Conservation (phyloP, 805 yeast genomes). For the Teunomyces panamensis region DNA sequence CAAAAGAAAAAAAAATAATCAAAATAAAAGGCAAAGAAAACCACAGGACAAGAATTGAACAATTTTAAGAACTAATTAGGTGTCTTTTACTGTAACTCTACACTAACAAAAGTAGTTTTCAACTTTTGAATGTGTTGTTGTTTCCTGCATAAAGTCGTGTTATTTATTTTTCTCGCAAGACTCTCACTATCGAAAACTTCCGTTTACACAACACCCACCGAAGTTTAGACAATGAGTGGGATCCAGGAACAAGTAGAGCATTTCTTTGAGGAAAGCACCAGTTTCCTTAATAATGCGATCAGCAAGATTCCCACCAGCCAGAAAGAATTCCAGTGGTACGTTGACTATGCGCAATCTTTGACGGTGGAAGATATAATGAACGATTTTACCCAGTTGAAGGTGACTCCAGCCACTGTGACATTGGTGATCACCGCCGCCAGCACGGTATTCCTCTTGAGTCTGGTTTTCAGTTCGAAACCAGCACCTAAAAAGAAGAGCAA, state of each 20-base stretch:
- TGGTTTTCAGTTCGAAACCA: slow-evolving; percentile 6
- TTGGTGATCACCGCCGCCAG: slow-evolving; percentile 27
- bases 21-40: too few species aligned
- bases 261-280: not conserved
- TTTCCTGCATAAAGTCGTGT: not conserved
- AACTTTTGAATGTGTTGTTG: too few species aligned
- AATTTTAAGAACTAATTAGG: too few species aligned
- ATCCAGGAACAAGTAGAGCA: slow-evolving; percentile 1
- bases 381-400: slow-evolving; percentile 28
- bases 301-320: slow-evolving; percentile 6
- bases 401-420: slow-evolving; percentile 35
- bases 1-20: too few species aligned
- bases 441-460: slow-evolving; percentile 23
- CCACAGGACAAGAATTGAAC: too few species aligned
- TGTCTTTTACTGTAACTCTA: too few species aligned
- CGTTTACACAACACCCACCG: not conserved
- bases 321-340: slow-evolving; percentile 14
- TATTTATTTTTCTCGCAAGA: not conserved
- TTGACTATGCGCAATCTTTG: slow-evolving; percentile 7
- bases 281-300: slow-evolving; percentile 7
- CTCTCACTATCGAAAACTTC: not conserved
- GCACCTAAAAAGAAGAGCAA: slow-evolving; percentile 15
- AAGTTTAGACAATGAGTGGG: not conserved
- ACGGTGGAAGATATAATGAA: slow-evolving; percentile 21
- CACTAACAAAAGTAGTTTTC: too few species aligned